phyloP scores from a whole-genome alignment of 768 basidiomycete species.

The Tremella mesenterica region DNA sequence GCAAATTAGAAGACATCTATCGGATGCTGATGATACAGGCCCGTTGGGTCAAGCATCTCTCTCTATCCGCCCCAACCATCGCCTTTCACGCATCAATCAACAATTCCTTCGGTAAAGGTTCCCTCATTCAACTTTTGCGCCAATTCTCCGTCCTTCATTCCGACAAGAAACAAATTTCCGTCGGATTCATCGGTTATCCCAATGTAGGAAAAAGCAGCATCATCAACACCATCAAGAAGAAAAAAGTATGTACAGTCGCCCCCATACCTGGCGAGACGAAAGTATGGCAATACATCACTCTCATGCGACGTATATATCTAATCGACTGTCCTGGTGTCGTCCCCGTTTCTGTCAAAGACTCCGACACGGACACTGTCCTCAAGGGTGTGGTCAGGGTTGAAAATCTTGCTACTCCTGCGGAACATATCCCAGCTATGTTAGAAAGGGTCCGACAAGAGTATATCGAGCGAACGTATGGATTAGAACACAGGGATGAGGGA shows the following conservation, averaged over 20 bases:
- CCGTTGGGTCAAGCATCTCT: conserved; percentile 89
- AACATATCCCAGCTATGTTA: conserved; percentile 82
- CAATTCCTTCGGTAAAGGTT: conserved; percentile 97
- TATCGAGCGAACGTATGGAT: conserved; percentile 56
- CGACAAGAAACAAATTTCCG: conserved; percentile 98
- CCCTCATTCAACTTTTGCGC: conserved; percentile 88
- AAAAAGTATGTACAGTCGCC: conserved; percentile 93
- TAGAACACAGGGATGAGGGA: conserved; percentile 41
- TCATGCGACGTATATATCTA: conserved; percentile 91
- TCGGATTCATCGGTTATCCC: conserved; percentile 95
- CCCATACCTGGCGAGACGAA: conserved; percentile 98
- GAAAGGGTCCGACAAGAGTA: conserved; percentile 87
- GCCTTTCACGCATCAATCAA: conserved; percentile 98
- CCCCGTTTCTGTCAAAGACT: conserved; percentile 82
- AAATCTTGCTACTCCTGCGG: conserved; percentile 81
- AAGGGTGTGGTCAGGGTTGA: conserved; percentile 97
- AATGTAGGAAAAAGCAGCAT: conserved; percentile 97
- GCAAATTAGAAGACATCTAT: neutral
- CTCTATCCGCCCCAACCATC: conserved; percentile 87
- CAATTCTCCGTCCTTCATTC: conserved; percentile 95
- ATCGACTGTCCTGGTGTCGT: conserved; percentile 99
- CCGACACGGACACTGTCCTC: conserved; percentile 80
- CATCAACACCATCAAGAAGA: conserved; percentile 96
- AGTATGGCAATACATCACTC: conserved; percentile 99
- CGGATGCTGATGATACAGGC: conserved; percentile 52